Conservation (phyloP, 176 grass and related monocot genomes). For the Stipa capillata region DNA sequence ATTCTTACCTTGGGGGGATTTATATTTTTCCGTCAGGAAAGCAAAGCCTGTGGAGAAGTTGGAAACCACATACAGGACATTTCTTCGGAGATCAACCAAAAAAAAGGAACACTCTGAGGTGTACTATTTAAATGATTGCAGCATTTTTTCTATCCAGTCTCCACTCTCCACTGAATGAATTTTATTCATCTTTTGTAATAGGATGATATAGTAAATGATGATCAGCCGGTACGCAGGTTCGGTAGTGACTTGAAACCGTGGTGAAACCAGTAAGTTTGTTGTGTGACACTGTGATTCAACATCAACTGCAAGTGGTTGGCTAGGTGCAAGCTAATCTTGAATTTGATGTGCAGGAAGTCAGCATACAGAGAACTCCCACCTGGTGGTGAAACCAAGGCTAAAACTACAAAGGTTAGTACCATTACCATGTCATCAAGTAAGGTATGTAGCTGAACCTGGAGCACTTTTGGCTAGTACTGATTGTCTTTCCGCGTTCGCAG, state of each 20-base stretch:
- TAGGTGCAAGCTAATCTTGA: constrained; percentile 18
- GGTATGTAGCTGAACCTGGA: background rate
- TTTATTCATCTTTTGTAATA: constrained; percentile 19
- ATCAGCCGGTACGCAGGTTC: constrained; percentile 49
- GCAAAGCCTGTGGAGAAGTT: constrained; percentile 70
- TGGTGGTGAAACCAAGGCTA: constrained; percentile 16
- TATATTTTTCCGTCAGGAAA: constrained; percentile 31
- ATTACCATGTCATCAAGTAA: background rate
- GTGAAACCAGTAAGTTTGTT: constrained; percentile 38
- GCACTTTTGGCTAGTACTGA: background rate
- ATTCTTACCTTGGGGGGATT: background rate
- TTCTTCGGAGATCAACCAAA: constrained; percentile 56
- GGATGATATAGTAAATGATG: constrained; percentile 41
- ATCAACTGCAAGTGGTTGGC: background rate
- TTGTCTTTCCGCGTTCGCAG: constrained; percentile 31
- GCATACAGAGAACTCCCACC: constrained; percentile 19
- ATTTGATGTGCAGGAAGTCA: constrained; percentile 44
- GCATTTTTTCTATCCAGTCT: background rate
- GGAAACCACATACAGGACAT: constrained; percentile 57
- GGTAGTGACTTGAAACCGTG: constrained; percentile 48
- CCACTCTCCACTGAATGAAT: background rate
- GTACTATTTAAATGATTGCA: background rate
- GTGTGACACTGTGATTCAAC: background rate
- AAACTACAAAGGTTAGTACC: constrained; percentile 48
- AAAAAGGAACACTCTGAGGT: constrained; percentile 61